Percentiles rank a stretch among this genome's conserved stretches.
These are phyloP conservation scores for Grammothele lineata DNA, from an alignment of 768 basidiomycete genomes.

Conservation along the genomic window DNA sequence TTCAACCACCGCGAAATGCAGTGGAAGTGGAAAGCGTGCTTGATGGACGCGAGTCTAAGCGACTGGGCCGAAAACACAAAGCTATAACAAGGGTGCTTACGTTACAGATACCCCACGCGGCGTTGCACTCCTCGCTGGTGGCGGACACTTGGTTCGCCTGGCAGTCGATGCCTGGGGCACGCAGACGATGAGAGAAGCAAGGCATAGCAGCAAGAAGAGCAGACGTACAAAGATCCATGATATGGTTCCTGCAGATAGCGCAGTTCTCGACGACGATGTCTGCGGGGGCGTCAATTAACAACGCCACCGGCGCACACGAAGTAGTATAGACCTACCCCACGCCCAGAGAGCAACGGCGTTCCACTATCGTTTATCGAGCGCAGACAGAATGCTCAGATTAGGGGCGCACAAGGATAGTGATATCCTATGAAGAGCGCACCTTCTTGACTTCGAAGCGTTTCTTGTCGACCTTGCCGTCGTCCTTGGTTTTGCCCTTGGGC, in stretches of 20 bases:
- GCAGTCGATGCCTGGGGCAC: slow-evolving; percentile 86
- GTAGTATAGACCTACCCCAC: slow-evolving; percentile 64
- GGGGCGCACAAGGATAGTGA: not conserved
- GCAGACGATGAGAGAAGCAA: slow-evolving; percentile 5
- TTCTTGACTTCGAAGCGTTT: slow-evolving; percentile 98
- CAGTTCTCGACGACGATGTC: slow-evolving; percentile 99
- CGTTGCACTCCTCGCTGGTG: slow-evolving; percentile 94
- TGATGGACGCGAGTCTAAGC: slow-evolving; percentile 30
- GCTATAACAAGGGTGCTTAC: slow-evolving; percentile 39
- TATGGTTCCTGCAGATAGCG: slow-evolving; percentile 99
- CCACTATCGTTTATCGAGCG: slow-evolving; percentile 58
- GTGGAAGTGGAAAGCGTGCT: slow-evolving; percentile 99
- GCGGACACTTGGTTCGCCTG: slow-evolving; percentile 98
- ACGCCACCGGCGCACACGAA: not conserved
- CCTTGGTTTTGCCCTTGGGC: slow-evolving; percentile 39
- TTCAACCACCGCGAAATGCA: slow-evolving; percentile 99
- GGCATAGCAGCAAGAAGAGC: not conserved
- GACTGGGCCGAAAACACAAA: not conserved
- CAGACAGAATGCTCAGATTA: not conserved
- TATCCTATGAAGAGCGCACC: slow-evolving; percentile 41
- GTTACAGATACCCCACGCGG: slow-evolving; percentile 99
- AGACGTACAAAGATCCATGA: slow-evolving; percentile 96
- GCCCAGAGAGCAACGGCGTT: slow-evolving; percentile 98
- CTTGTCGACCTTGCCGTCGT: slow-evolving; percentile 64
- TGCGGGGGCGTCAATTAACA: slow-evolving; percentile 26